Base-by-base conservation (phyloP, 1,284 basidiomycete species). In the Heterobasidion irregulare region DNA sequence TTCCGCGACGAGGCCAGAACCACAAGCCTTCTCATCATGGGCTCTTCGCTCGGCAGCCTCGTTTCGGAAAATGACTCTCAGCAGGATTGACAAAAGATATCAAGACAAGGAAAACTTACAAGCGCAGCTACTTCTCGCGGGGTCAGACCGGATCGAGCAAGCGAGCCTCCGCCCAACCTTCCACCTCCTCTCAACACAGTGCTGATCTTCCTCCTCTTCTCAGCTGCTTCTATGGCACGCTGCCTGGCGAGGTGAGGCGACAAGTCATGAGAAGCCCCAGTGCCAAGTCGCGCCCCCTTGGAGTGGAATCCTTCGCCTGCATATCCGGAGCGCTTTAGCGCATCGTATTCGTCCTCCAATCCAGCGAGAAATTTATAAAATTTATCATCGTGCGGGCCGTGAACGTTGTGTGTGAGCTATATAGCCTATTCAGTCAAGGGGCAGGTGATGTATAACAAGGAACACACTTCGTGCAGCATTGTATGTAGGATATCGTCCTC, bases 341-440 rank as follows among this genome's bases (percentile, higher is more conserved):
- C 80, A 54, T 89, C 85, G 63, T 84, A 93, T 69, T 95, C 92
- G 52, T 92, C 85, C 64, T 93, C 85, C 4, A 96, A 75, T 19
- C 76, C 79, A 8, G 80, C 76, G 1, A 95, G 79, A 57, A 86
- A 82, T 59, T 87, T 88, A 75, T 94, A 93, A 65, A 89, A 89
- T 54, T 79, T 78, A 32, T 89, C 84, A 62, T 95, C 89, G 63
- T 95, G 93, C 2, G 91, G 87, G 1, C 90, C 89, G 65, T 92
- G 89, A 6, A 88, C 82, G 64, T 92, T 94, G 66, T 95, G 93
- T 0, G 92, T 89, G 36, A 95, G 83, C 87, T 92, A 57, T 34
- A 36, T 53, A 44, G 47, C 41, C 53, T 57, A 13, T 12, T 43
- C 15, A 12, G 32, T 53, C 12, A 56, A 10, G 16, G 13, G 38